Conservation (phyloP, 129 eudicot species). For the Erigeron canadensis region DNA sequence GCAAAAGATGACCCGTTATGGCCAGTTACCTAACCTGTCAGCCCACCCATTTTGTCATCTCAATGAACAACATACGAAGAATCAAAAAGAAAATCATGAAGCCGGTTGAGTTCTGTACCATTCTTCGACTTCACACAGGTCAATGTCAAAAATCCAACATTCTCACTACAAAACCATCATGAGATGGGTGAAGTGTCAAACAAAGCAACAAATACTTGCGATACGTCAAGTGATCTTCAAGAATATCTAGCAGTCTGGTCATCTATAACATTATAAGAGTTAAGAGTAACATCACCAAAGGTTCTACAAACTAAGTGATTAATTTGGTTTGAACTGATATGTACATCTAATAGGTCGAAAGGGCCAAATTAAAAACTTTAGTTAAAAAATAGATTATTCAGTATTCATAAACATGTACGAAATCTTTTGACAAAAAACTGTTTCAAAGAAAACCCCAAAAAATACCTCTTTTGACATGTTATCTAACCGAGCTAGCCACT, state of each 20-base stretch:
- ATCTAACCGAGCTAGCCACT: no score
- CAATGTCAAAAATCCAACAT: constrained; percentile 72
- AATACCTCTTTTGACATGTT: no score
- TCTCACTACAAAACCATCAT: constrained; percentile 51
- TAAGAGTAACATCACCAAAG: neutral
- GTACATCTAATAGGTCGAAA: no score
- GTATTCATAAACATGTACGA: no score
- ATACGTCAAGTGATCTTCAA: constrained; percentile 89
- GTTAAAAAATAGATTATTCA: no score
- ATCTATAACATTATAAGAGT: constrained; percentile 42
- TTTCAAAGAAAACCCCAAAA: no score
- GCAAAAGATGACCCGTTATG: neutral
- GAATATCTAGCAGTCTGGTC: constrained; percentile 97
- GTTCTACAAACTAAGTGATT: no score
- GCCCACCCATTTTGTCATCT: neutral
- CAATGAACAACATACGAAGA: constrained; percentile 38
- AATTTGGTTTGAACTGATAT: no score
- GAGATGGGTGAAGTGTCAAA: constrained; percentile 21
- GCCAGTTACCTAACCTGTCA: neutral
- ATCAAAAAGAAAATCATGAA: constrained; percentile 75
- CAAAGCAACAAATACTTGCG: constrained; percentile 53
- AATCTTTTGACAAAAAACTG: no score
- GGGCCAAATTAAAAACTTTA: no score
- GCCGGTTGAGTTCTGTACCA: constrained; percentile 65
- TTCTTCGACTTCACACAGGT: constrained; percentile 80